Conservation (phyloP, 371 early-diverging fungal species). For the Zychaea mexicana region DNA sequence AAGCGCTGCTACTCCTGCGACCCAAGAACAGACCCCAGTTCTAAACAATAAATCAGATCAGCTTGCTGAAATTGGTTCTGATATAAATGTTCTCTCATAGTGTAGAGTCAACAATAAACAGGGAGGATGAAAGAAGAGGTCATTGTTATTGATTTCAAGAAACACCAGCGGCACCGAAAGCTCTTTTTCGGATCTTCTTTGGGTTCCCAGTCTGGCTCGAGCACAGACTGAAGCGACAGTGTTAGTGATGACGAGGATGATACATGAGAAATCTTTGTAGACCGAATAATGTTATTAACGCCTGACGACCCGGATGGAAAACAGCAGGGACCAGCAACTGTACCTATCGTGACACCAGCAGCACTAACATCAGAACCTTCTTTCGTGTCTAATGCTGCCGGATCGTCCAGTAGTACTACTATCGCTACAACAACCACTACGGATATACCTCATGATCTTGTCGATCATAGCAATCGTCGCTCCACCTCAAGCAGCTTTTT, state of each 20-base stretch:
- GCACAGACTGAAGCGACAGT: background rate
- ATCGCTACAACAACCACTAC: background rate
- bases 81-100: no score
- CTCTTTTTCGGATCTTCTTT: background rate
- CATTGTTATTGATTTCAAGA: slow-evolving; percentile 3
- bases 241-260: no score
- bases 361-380: background rate
- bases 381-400: background rate
- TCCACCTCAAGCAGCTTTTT: background rate
- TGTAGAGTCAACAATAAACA: no score
- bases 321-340: background rate
- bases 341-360: background rate
- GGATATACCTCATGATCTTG: background rate
- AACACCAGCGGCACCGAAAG: background rate
- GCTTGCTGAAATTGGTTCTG: no score
- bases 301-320: background rate
- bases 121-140: no score
- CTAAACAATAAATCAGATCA: no score
- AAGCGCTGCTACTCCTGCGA: no score
- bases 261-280: no score
- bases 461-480: background rate
- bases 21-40: no score
- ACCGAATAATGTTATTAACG: background rate
- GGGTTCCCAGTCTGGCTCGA: no score
- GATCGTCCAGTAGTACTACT: background rate